Conservation (phyloP, 495 filamentous ascomycete species). For the Ascodesmis nigricans region DNA sequence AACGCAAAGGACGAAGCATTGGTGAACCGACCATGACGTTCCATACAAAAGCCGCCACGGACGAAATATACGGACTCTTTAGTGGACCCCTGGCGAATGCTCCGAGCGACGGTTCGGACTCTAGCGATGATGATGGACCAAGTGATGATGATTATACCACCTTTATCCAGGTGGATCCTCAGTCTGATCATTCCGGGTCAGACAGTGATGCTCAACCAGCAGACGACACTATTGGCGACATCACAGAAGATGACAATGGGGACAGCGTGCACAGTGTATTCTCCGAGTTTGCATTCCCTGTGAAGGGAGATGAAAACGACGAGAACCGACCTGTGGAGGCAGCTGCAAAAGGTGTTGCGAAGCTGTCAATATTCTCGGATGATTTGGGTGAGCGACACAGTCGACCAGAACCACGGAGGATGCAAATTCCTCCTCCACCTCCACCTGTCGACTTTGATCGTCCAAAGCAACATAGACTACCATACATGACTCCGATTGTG, state of each 20-base stretch:
- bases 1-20: conserved; percentile 9
- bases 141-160: conserved; percentile 39
- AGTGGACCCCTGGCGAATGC: conserved; percentile 56
- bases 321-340: conserved; percentile 13
- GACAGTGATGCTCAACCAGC: conserved; percentile 11
- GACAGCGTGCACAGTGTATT: conserved; percentile 19
- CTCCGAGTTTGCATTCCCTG: conserved; percentile 19
- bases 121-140: conserved; percentile 41
- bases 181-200: conserved; percentile 11
- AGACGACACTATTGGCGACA: no score
- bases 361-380: conserved; percentile 11
- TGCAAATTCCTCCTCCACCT: conserved; percentile 44
- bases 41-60: conserved; percentile 80
- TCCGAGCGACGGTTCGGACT: conserved; percentile 26
- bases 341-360: conserved; percentile 11
- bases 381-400: no score
- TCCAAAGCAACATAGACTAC: conserved; percentile 62
- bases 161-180: conserved; percentile 22
- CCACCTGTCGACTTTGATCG: conserved; percentile 71
- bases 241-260: conserved; percentile 23
- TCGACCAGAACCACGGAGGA: conserved; percentile 29
- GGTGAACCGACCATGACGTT: conserved; percentile 72
- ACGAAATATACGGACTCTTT: conserved; percentile 93
- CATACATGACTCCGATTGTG: conserved; percentile 96
- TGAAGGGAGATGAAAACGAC: conserved; percentile 14